Evolutionary conservation across 2,329 filamentous ascomycete genomes (phyloP).

Genomic region (Fusarium napiforme): DNA sequence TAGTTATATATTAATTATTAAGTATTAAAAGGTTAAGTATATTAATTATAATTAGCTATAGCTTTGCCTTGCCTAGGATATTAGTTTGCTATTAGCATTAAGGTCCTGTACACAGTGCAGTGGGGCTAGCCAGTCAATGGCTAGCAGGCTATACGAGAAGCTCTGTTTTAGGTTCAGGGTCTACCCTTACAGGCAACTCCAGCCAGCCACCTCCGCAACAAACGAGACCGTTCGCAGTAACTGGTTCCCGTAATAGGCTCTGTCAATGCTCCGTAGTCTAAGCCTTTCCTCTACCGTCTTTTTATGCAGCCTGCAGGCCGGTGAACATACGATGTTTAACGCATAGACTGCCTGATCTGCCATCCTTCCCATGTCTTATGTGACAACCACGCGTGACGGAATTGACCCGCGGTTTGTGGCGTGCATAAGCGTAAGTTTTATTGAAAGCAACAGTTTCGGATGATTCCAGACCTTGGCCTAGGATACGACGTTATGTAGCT

Average conservation of each 20-base stretch:
- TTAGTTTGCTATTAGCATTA: too few relatives aligned
- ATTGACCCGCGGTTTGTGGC: neutral
- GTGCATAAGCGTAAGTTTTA: neutral
- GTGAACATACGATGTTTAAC: neutral
- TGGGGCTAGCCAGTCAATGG: neutral
- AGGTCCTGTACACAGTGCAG: neutral
- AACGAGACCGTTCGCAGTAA: neutral
- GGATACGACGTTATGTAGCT: too few relatives aligned
- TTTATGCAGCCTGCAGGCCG: neutral
- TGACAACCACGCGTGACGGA: neutral
- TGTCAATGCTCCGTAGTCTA: neutral
- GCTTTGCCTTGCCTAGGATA: too few relatives aligned
- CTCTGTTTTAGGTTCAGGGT: too few relatives aligned
- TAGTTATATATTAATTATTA: too few relatives aligned
- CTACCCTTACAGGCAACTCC: neutral
- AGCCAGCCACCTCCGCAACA: neutral
- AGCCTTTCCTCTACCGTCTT: neutral
- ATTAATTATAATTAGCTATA: too few relatives aligned
- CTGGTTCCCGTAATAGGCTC: too few relatives aligned
- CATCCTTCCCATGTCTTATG: neutral
- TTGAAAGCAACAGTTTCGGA: neutral
- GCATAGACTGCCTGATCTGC: neutral
- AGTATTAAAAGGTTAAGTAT: too few relatives aligned
- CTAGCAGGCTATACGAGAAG: too few relatives aligned
- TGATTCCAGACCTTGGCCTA: rapidly evolving